Conservation (phyloP, 2,329 filamentous ascomycete species). For the Cylindrodendrum hubeiense region DNA sequence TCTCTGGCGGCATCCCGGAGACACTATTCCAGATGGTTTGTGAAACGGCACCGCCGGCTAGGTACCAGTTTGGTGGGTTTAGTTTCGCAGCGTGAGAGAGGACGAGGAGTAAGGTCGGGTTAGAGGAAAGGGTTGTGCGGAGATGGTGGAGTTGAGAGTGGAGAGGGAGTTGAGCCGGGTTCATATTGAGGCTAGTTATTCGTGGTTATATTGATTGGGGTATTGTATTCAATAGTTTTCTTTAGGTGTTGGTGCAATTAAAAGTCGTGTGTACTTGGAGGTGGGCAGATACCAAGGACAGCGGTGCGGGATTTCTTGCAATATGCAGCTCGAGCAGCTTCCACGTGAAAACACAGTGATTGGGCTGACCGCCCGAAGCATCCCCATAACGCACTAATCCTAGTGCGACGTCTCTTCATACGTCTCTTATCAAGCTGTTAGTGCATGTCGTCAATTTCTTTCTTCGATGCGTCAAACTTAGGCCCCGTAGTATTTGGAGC, state of each 20-base stretch:
- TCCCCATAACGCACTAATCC: too few species aligned
- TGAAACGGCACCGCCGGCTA: constrained; percentile 51
- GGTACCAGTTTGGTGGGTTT: constrained; percentile 50
- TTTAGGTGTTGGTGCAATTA: background rate
- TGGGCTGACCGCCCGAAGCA: background rate
- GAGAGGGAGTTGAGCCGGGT: constrained; percentile 41
- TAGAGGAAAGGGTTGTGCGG: constrained; percentile 39
- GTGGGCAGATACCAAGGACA: background rate
- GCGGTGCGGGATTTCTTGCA: background rate
- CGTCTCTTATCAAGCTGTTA: too few species aligned
- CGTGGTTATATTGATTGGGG: background rate
- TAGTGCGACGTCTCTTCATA: too few species aligned
- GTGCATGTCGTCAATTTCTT: too few species aligned
- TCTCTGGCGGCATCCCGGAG: constrained; percentile 44
- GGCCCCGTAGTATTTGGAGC: too few species aligned
- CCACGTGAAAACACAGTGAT: background rate
- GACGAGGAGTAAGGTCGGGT: constrained; percentile 45
- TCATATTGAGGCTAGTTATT: background rate
- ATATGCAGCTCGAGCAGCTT: background rate
- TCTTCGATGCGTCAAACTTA: too few species aligned
- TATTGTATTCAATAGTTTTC: background rate
- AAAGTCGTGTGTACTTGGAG: background rate
- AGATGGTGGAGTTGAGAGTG: constrained; percentile 42
- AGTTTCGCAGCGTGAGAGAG: constrained; percentile 43
- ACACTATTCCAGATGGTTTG: constrained; percentile 55